These are phyloP conservation scores for Russula abietina DNA, from an alignment of 768 basidiomycete species.

Conservation along the genomic window DNA sequence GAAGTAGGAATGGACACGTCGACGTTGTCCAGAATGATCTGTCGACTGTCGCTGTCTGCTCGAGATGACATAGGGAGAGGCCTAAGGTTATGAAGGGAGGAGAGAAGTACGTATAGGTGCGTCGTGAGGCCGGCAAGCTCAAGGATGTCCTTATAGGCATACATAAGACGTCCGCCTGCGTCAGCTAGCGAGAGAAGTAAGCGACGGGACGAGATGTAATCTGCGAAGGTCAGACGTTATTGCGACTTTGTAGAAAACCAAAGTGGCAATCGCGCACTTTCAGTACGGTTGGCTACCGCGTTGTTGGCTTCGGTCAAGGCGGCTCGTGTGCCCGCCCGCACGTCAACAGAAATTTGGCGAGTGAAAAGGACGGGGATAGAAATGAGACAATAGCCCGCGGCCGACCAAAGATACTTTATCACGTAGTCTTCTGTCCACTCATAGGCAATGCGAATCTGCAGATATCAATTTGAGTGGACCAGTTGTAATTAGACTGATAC, in stretches of 20 bases:
- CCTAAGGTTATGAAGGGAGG: slow-evolving; percentile 73
- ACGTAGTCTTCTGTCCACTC: slow-evolving; percentile 97
- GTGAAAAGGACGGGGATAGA: slow-evolving; percentile 84
- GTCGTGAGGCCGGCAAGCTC: slow-evolving; percentile 93
- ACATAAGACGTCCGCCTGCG: slow-evolving; percentile 93
- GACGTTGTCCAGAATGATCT: slow-evolving; percentile 61
- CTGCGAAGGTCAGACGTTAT: slow-evolving; percentile 31
- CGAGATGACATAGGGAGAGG: slow-evolving; percentile 39
- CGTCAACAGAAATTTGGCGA: slow-evolving; percentile 35
- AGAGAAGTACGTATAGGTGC: slow-evolving; percentile 81
- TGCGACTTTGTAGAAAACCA: too few relatives aligned
- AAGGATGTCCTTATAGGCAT: slow-evolving; percentile 90
- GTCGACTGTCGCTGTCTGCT: slow-evolving; percentile 31
- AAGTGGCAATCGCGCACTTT: slow-evolving; percentile 33
- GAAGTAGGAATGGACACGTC: slow-evolving; percentile 54
- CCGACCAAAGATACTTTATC: slow-evolving; percentile 95
- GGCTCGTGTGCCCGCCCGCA: slow-evolving; percentile 22
- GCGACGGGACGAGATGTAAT: slow-evolving; percentile 90
- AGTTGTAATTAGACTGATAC: background rate
- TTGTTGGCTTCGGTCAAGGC: slow-evolving; percentile 26
- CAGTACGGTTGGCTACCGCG: slow-evolving; percentile 45
- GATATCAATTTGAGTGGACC: background rate
- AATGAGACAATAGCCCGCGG: slow-evolving; percentile 85
- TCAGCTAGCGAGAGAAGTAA: slow-evolving; percentile 92
- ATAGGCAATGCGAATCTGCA: slow-evolving; percentile 80